Conservation (phyloP, 768 basidiomycete species). For the Mycena indigotica region DNA sequence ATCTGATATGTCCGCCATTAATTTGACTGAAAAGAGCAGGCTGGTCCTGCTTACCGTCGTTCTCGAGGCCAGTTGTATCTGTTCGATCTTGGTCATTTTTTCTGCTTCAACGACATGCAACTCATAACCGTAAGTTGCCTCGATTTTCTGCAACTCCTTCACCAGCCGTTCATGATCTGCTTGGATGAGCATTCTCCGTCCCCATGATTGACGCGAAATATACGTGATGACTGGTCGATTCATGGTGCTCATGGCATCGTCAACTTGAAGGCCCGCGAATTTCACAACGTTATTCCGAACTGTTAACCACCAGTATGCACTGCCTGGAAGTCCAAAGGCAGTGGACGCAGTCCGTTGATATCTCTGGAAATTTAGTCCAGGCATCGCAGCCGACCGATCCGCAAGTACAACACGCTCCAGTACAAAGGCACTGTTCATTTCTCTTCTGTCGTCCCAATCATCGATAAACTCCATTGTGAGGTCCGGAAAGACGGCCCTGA, state of each 20-base stretch:
- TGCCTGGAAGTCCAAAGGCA: constrained; percentile 74
- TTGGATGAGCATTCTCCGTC: constrained; percentile 74
- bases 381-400: constrained; percentile 85
- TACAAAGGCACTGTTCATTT: constrained; percentile 69
- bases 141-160: constrained; percentile 65
- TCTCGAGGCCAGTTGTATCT: constrained; percentile 76
- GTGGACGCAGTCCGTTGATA: constrained; percentile 79
- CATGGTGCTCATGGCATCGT: constrained; percentile 47
- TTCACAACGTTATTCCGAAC: constrained; percentile 72
- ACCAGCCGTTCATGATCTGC: constrained; percentile 83
- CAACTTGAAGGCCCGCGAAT: constrained; percentile 61
- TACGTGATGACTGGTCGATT: constrained; percentile 86
- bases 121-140: constrained; percentile 77
- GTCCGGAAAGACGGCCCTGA: constrained; percentile 80
- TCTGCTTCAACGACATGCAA: constrained; percentile 88
- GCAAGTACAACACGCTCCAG: constrained; percentile 85
- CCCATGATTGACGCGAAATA: constrained; percentile 88
- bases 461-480: constrained; percentile 76
- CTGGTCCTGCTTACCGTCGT: constrained; percentile 87
- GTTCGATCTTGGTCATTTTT: constrained; percentile 77
- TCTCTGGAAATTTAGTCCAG: constrained; percentile 60
- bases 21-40: no score
- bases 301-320: constrained; percentile 82
- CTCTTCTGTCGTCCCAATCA: constrained; percentile 82
- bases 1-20: no score